Conservation (phyloP, 306 rosid species). For the Hippophae rhamnoides region DNA sequence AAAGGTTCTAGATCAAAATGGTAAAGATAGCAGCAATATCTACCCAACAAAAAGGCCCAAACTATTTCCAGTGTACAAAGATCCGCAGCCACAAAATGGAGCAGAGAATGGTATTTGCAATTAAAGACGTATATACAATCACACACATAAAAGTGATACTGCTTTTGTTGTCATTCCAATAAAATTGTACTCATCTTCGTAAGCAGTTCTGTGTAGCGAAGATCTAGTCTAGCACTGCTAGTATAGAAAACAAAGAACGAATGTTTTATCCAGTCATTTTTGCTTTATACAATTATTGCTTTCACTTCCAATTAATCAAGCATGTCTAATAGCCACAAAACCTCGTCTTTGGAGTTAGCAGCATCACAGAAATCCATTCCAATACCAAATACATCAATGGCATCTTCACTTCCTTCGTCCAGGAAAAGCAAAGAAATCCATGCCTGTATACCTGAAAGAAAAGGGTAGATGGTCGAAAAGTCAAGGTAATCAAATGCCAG, state of each 20-base stretch:
- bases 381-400: slow-evolving; percentile 72
- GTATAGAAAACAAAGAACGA: not conserved
- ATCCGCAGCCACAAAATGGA: no score
- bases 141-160: no score
- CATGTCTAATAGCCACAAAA: slow-evolving; percentile 81
- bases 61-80: no score
- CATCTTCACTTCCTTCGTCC: slow-evolving; percentile 60
- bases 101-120: no score
- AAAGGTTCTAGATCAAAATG: no score
- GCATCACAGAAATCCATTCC: slow-evolving; percentile 93
- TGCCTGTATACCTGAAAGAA: slow-evolving; percentile 64
- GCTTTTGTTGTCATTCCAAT: not conserved
- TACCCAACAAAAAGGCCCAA: no score
- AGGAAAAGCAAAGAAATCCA: slow-evolving; percentile 92
- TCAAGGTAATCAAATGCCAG: slow-evolving; percentile 83
- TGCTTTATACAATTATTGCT: slow-evolving; percentile 1
- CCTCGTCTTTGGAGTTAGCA: slow-evolving; percentile 82
- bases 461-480: slow-evolving; percentile 65
- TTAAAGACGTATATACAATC: no score
- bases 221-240: not conserved
- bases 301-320: slow-evolving; percentile 97
- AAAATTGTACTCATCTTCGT: not conserved
- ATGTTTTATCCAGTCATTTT: not conserved
- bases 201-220: not conserved
- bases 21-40: no score